A percentile compares a stretch with the other conserved stretches of the same genome.
These are phyloP conservation scores for Fusarium tricinctum DNA, from an alignment of 2,329 filamentous ascomycete species.

Conservation along the genomic window DNA sequence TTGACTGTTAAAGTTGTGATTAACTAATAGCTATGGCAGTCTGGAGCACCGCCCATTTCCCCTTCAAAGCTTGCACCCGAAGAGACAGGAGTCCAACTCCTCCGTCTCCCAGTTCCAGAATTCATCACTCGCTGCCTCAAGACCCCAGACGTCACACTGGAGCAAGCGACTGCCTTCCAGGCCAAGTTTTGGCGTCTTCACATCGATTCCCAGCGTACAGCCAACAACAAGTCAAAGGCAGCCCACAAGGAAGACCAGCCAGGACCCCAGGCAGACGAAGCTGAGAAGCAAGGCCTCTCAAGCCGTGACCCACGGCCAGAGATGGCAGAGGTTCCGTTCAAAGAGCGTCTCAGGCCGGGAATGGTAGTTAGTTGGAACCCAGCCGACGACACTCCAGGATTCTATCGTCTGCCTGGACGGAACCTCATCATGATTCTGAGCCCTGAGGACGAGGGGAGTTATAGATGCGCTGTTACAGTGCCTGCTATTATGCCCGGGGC, in stretches of 20 bases:
- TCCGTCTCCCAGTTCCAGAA: constrained; percentile 57
- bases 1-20: not conserved
- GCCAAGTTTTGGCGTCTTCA: constrained; percentile 60
- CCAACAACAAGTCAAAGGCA: constrained; percentile 9
- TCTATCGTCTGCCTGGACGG: constrained; percentile 31
- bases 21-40: constrained; percentile 49
- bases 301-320: constrained; percentile 52
- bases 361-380: constrained; percentile 58
- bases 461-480: constrained; percentile 56
- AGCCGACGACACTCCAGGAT: constrained; percentile 28
- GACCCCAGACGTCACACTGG: constrained; percentile 52
- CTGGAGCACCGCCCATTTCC: constrained; percentile 55
- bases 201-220: constrained; percentile 54
- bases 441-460: constrained; percentile 46
- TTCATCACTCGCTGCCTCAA: constrained; percentile 59
- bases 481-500: constrained; percentile 54
- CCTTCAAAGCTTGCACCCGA: constrained; percentile 55
- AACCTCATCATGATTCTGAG: constrained; percentile 55
- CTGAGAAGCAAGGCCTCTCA: constrained; percentile 26
- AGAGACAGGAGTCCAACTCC: constrained; percentile 59
- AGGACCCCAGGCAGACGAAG: not conserved
- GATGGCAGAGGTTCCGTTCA: constrained; percentile 52
- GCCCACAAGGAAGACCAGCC: not conserved
- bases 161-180: constrained; percentile 60
- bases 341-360: constrained; percentile 58